phyloP scores from a whole-genome alignment of 2,329 filamentous ascomycete genomes.

The Aureobasidium sp. region DNA sequence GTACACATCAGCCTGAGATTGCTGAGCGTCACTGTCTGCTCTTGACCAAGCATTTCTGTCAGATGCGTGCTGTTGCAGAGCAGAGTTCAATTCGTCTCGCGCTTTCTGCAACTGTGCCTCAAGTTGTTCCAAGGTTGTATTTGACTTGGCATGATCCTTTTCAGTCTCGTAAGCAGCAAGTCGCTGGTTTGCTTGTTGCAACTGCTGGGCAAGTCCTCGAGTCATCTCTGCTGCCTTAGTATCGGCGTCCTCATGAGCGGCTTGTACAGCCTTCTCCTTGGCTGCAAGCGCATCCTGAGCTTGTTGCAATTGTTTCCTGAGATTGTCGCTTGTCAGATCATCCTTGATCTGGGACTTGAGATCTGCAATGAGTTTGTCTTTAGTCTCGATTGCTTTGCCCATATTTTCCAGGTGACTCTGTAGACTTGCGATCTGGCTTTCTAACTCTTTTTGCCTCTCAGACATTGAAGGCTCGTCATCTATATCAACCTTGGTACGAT shows the following conservation, averaged over 20 bases:
- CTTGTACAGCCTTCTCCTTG: not conserved
- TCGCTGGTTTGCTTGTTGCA: slow-evolving; percentile 3
- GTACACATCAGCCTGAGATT: not conserved
- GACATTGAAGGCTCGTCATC: slow-evolving; percentile 8
- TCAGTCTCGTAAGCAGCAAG: slow-evolving; percentile 10
- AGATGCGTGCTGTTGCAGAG: slow-evolving; percentile 16
- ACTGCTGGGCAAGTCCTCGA: not conserved
- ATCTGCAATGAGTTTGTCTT: not conserved
- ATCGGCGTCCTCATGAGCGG: not conserved
- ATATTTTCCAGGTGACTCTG: not conserved
- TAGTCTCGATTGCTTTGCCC: not conserved
- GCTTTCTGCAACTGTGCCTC: not conserved
- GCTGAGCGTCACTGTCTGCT: not conserved
- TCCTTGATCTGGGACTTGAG: not conserved
- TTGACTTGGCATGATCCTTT: slow-evolving; percentile 2
- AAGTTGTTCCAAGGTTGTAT: not conserved
- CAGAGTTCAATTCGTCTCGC: slow-evolving; percentile 11
- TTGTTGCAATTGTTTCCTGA: slow-evolving; percentile 1
- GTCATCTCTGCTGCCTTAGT: slow-evolving; percentile 8
- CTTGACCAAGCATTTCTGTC: not conserved
- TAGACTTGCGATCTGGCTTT: not conserved
- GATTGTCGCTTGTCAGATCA: not conserved
- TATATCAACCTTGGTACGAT: slow-evolving; percentile 15
- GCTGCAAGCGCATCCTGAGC: not conserved
- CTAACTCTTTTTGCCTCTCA: slow-evolving; percentile 15